Base-by-base conservation (phyloP, 208 protist genomes). In the Crithidia fasciculata region DNA sequence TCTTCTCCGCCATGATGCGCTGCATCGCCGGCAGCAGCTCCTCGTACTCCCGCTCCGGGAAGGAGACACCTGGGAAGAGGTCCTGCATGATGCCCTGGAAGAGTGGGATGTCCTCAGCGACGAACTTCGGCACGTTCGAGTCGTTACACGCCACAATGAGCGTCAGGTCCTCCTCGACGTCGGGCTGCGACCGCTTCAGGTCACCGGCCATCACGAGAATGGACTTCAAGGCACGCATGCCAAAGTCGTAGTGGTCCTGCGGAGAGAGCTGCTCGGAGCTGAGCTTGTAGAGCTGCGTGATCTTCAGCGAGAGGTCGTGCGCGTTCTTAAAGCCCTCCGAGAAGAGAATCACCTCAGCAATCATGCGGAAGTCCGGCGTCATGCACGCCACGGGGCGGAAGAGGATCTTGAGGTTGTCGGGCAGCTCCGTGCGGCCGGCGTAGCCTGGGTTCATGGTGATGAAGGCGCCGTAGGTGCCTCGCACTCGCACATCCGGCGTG, bases 391-490 rank as follows among this genome's bases (percentile, higher is more conserved):
- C 97, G 1, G 98, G 98, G 54, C 98, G 92, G 82, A 99, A 99
- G 4, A 99, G 92, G 57, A 98, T 98, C 84, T 99, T 99, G 36
- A 99, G 82, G 83, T 99, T 99, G 84, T 99, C 98, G 9, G 98
- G 98, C 57, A 99, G 93, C 86, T 99, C 98, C 8, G 98, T 99
- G 61, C 98, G 94, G 3, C 99, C 99, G 36, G 98, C 98, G 88
- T 99, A 99, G 60, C 98, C 98, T 10, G 99, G 99, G 80, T 99
- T 99, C 99, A 99, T 99, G 9, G 99, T 99, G 80, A 99, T 97
- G 84, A 99, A 99, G 43, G 97, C 95, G 72, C 97, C 98, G 80
- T 96, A 99, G 28, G 94, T 99, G 8, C 79, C 70, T 2, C 97
- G 95, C 57, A 99, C 91, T 18, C 88, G 81, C 45, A 99, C 98